Percentiles rank a stretch among this genome's conserved stretches.
Evolutionary conservation across 106 monocot species (phyloP).

Genomic region (Narthecium ossifragum): DNA sequence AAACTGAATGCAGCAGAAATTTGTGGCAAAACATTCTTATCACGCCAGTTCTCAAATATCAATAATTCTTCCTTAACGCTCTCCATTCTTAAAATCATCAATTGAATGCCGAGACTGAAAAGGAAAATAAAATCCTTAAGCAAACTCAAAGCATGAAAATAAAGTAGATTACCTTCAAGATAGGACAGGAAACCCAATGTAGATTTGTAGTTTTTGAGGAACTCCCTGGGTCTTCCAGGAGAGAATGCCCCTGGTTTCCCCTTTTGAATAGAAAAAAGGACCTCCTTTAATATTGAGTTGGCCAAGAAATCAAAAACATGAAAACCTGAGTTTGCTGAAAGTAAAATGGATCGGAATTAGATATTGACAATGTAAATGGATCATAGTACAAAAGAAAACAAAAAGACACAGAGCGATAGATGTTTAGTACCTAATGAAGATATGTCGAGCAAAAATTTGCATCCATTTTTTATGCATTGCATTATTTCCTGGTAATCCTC

Average conservation of each 20-base stretch:
- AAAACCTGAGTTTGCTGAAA: conserved; percentile 92
- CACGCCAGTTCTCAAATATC: neutral
- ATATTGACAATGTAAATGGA: conserved; percentile 3
- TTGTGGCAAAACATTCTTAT: neutral
- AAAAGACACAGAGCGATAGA: neutral
- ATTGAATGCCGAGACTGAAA: too few species aligned
- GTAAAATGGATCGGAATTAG: conserved; percentile 16
- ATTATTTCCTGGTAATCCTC: conserved; percentile 66
- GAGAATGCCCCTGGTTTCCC: conserved; percentile 90
- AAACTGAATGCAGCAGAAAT: too few species aligned
- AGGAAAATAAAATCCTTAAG: too few species aligned
- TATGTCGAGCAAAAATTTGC: conserved; percentile 93
- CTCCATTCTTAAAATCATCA: too few species aligned
- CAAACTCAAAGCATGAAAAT: neutral
- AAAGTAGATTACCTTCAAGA: conserved; percentile 78
- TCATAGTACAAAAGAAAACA: conserved; percentile 5
- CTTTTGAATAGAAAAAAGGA: conserved; percentile 74
- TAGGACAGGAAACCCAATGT: conserved; percentile 67
- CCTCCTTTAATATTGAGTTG: conserved; percentile 93
- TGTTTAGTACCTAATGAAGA: conserved; percentile 64
- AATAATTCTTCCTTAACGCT: too few species aligned
- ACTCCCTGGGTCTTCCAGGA: conserved; percentile 85
- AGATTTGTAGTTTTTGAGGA: conserved; percentile 89
- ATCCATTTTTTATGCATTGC: conserved; percentile 62
- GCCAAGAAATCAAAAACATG: conserved; percentile 98